These are phyloP conservation scores for Hordeum pubiflorum DNA, from an alignment of 202 grass and related monocot genomes.

Conservation along the genomic window DNA sequence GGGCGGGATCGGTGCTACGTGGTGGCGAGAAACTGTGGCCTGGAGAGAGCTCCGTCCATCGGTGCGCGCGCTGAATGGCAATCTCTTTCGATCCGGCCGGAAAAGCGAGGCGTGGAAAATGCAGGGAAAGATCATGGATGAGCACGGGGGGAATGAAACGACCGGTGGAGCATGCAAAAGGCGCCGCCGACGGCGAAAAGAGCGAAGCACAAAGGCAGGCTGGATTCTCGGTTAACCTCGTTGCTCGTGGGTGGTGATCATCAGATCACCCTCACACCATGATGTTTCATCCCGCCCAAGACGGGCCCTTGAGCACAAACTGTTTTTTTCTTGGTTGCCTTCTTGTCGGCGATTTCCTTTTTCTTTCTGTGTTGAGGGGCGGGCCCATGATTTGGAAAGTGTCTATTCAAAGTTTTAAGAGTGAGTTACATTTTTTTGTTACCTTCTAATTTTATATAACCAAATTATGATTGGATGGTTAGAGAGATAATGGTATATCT, in stretches of 20 bases:
- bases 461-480: no score
- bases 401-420: no score
- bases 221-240: conserved; percentile 6
- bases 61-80: neutral
- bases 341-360: neutral
- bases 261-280: neutral
- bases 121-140: neutral
- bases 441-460: no score
- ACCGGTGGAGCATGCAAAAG: neutral
- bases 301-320: neutral
- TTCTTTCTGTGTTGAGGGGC: no score
- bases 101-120: neutral
- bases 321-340: neutral
- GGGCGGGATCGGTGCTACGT: neutral
- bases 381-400: no score
- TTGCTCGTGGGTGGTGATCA: neutral
- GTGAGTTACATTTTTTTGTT: no score
- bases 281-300: neutral
- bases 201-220: neutral
- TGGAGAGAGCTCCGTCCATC: neutral
- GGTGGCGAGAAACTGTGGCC: neutral
- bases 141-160: neutral
- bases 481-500: no score
- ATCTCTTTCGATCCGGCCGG: neutral
- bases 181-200: neutral